Evolutionary conservation across 2,329 filamentous ascomycete genomes (phyloP), one percentile per base, ranked within the genome.

Genomic region (Nannizzia gypsea): DNA sequence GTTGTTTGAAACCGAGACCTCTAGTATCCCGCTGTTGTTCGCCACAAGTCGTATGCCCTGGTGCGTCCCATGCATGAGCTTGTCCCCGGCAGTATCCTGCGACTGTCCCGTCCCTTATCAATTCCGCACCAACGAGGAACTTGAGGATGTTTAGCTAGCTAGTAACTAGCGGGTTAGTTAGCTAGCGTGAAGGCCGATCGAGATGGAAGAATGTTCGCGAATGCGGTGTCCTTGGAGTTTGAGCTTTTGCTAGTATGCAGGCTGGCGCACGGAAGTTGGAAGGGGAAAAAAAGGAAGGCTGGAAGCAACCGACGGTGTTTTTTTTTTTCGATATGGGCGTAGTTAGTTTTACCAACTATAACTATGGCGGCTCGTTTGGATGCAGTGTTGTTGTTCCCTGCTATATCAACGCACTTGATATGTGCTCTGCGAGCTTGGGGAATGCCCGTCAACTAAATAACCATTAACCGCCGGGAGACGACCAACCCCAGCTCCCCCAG

Each of bases 21-120:
- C 31, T 24, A 11, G 46, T 15, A 44, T 34, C 15, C 56, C 40
- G 34, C 59, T 42, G 22, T 54, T 54, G 54, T 46, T 48, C 40
- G 55, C 38, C 44, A 36, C 34, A n/a, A 54, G 50, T 58, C 6
- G 31, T 11, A 31, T 24, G 28, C 44, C 17, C 38, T 26, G 34
- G 46, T 17, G 31, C 11, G 31, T 20, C 34, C 34, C 52, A 42
- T 28, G 60, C 57, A 62, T 62, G 42, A 44, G 60, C 40, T 36
- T 62, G 24, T 38, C 48, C 52, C 20, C 34, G 17, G 20, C 15
- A 56, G 36, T 40, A 26, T 26, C 22, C 13, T 26, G 31, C 31
- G 31, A 11, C 2, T 36, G 31, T 36, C 31, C 31, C 9, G 31
- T 36, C 31, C 31, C 31, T 36, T 36, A 36, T 36, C 31, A 36